Evolutionary conservation across 2,329 filamentous ascomycete species (phyloP).

Genomic region (Talaromyces sp.): DNA sequence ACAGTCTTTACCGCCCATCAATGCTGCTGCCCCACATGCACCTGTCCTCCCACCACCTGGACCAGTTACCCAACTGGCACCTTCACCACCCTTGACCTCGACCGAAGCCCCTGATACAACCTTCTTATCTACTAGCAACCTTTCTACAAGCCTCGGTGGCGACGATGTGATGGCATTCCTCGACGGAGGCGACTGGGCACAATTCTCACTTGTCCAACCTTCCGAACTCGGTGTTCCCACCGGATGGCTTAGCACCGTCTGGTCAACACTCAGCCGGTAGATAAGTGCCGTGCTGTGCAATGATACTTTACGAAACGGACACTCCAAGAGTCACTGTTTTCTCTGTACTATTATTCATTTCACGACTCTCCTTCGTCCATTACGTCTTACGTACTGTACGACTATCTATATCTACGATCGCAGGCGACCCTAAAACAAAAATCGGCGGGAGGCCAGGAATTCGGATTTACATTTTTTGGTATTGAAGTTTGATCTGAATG

Average conservation of each 20-base stretch:
- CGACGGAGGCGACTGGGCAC: conserved; percentile 38
- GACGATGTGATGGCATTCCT: conserved; percentile 43
- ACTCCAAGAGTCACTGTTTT: conserved; percentile 7
- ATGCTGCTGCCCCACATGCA: conserved; percentile 34
- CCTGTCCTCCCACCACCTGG: conserved; percentile 42
- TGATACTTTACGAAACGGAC: background rate
- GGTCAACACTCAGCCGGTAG: conserved; percentile 36
- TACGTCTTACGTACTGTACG: conserved; percentile 31
- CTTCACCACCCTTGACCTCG: conserved; percentile 35
- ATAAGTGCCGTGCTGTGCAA: background rate
- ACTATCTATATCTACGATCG: conserved; percentile 18
- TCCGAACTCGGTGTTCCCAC: conserved; percentile 36
- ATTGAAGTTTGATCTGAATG: background rate
- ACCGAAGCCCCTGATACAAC: conserved; percentile 29
- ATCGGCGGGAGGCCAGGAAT: background rate
- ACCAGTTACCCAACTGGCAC: conserved; percentile 32
- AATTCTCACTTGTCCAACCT: conserved; percentile 28
- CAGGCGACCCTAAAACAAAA: conserved; percentile 12
- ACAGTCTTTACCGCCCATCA: conserved; percentile 44
- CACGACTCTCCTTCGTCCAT: conserved; percentile 15
- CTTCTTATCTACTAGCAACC: conserved; percentile 33
- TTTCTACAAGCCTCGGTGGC: conserved; percentile 39
- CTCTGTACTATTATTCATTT: conserved; percentile 33
- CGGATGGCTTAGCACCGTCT: conserved; percentile 42
- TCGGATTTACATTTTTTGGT: background rate